phyloP scores from a whole-genome alignment of 148 eudicot genomes.

The Fagopyrum homotropicum region DNA sequence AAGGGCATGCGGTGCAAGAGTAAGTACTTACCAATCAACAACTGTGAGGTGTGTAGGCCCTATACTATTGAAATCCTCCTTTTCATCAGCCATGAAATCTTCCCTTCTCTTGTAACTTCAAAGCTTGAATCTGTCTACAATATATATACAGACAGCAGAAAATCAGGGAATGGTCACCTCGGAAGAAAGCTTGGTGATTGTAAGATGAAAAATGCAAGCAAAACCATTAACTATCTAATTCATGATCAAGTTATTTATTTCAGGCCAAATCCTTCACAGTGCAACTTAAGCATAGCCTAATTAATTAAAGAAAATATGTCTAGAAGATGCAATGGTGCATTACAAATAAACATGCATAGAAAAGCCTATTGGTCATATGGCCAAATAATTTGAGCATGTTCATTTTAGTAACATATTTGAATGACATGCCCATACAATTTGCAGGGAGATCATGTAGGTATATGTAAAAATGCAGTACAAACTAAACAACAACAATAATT shows the following conservation, averaged over 20 bases:
- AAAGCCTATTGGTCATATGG: background rate
- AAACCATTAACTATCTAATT: background rate
- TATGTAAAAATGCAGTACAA: background rate
- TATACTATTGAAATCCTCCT: conserved; percentile 47
- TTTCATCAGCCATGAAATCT: conserved; percentile 34
- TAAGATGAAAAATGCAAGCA: background rate
- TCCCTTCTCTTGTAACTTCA: background rate
- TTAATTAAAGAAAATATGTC: background rate
- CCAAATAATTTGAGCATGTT: background rate
- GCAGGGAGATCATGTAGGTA: background rate
- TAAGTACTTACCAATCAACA: conserved; percentile 66
- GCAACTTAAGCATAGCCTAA: background rate
- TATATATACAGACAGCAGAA: background rate
- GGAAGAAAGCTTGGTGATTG: background rate
- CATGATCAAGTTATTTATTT: background rate
- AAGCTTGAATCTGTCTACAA: conserved; percentile 3
- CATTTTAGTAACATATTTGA: background rate
- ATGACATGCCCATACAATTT: background rate
- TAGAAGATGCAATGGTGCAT: background rate
- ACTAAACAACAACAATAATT: background rate
- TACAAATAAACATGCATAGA: background rate
- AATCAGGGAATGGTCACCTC: background rate
- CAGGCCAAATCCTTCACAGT: no score
- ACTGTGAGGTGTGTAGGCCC: conserved; percentile 65
- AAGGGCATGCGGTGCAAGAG: background rate